Evolutionary conservation across 129 eudicot genomes (phyloP).

Genomic region (Flaveria trinervia): DNA sequence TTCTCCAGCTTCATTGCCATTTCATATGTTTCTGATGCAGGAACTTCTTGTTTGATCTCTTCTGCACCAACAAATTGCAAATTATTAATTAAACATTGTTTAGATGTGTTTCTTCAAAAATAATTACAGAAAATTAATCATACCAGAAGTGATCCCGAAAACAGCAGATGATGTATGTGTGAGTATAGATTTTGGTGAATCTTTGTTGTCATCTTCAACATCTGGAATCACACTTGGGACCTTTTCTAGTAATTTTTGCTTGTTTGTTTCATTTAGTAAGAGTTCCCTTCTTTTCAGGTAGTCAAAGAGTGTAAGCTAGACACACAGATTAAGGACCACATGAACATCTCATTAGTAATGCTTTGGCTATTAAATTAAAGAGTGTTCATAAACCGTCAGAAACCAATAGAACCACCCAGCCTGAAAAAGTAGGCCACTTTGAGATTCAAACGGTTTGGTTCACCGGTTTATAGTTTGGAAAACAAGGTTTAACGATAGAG

Average conservation of each 20-base stretch:
- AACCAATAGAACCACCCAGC: background rate
- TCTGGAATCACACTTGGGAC: conserved; percentile 62
- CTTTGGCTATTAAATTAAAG: background rate
- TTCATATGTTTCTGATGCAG: conserved; percentile 32
- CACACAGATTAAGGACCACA: conserved; percentile 49
- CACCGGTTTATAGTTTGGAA: background rate
- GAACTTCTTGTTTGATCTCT: conserved; percentile 29
- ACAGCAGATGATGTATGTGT: conserved; percentile 19
- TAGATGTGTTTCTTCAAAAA: background rate
- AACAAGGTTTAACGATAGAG: too few relatives aligned
- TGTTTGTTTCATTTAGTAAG: conserved; percentile 47
- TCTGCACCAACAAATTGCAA: conserved; percentile 18
- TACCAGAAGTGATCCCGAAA: conserved; percentile 39
- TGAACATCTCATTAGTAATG: background rate
- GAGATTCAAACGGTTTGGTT: background rate
- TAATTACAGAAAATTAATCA: background rate
- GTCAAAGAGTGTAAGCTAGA: conserved; percentile 42
- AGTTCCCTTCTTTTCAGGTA: conserved; percentile 45
- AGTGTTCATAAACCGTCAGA: background rate
- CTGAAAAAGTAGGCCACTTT: background rate
- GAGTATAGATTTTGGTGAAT: conserved; percentile 39
- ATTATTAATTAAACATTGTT: background rate
- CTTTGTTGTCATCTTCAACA: conserved; percentile 37
- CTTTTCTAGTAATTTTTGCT: conserved; percentile 48
- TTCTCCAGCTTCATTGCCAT: conserved; percentile 34